Conservation (phyloP, 805 yeast genomes). For the Wickerhamiella spandovensis region DNA sequence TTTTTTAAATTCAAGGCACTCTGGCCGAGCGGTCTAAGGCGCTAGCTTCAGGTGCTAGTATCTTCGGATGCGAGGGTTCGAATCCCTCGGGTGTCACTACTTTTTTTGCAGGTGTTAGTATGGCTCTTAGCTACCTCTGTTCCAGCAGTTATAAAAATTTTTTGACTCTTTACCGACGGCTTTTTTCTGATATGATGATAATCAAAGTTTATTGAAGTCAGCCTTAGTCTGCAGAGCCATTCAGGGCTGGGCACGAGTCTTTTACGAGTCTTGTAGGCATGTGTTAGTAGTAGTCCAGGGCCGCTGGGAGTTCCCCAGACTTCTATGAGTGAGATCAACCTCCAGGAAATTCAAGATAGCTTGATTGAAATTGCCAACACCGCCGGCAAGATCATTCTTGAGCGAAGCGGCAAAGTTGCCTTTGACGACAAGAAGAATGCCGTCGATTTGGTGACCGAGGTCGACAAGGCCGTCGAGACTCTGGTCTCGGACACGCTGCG, state of each 20-base stretch:
- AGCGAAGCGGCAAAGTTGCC: constrained; percentile 33
- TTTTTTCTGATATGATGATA: no score
- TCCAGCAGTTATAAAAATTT: no score
- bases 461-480: constrained; percentile 43
- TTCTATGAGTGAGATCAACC: constrained; percentile 2
- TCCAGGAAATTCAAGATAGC: constrained; percentile 26
- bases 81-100: constrained; percentile 4
- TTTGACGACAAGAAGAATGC: constrained; percentile 47
- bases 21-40: constrained; percentile 6
- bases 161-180: no score
- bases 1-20: constrained; percentile 2
- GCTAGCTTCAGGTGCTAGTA: constrained; percentile 5
- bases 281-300: no score
- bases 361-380: constrained; percentile 30
- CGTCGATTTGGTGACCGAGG: constrained; percentile 49
- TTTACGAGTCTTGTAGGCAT: no score
- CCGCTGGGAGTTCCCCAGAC: background rate
- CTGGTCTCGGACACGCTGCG: constrained; percentile 26
- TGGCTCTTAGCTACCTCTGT: no score
- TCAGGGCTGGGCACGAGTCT: no score
- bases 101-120: no score
- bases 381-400: constrained; percentile 38
- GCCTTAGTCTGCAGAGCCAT: background rate
- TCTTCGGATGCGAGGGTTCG: constrained; percentile 6
- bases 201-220: no score